A percentile compares a stretch with the other conserved stretches of the same genome.
These are phyloP conservation scores for Aspergillus ochraceoroseus DNA, from an alignment of 2,329 filamentous ascomycete species.

Conservation along the genomic window DNA sequence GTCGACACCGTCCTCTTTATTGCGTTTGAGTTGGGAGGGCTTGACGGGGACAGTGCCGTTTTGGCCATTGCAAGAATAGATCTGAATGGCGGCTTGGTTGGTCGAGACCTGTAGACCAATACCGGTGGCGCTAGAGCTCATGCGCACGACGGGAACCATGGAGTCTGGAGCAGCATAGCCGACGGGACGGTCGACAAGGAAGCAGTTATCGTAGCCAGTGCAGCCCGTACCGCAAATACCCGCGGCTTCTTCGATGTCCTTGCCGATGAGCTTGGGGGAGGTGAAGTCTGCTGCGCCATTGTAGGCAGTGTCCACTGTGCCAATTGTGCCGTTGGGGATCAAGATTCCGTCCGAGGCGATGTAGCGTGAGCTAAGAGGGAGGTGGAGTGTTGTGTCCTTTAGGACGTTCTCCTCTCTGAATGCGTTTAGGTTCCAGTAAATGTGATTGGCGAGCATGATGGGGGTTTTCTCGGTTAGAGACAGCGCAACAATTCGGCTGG, in stretches of 20 bases:
- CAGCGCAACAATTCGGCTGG: constrained; percentile 43
- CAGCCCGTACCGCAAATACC: constrained; percentile 78
- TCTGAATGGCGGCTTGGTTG: constrained; percentile 81
- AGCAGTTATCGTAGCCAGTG: constrained; percentile 70
- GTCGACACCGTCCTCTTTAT: constrained; percentile 52
- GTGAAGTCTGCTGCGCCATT: constrained; percentile 58
- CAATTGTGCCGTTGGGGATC: constrained; percentile 71
- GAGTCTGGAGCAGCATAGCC: constrained; percentile 32
- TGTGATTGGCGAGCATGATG: constrained; percentile 50
- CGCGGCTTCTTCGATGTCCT: constrained; percentile 58
- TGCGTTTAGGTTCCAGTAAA: constrained; percentile 51
- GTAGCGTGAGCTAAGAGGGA: constrained; percentile 45
- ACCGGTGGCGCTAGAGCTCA: constrained; percentile 65
- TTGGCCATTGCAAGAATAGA: constrained; percentile 77
- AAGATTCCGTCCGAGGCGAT: constrained; percentile 56
- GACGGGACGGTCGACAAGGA: constrained; percentile 44
- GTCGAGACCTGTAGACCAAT: constrained; percentile 76
- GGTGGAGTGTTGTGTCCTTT: constrained; percentile 43
- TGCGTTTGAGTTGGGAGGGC: constrained; percentile 45
- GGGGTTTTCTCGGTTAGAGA: constrained; percentile 46
- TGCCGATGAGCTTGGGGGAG: constrained; percentile 70
- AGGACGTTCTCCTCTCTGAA: constrained; percentile 44
- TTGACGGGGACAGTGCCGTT: constrained; percentile 56
- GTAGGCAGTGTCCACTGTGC: constrained; percentile 65
- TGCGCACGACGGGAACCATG: constrained; percentile 51